Evolutionary conservation across 768 basidiomycete species (phyloP), one percentile per base, ranked within the genome.

Genomic region (Mycena rebaudengoi): DNA sequence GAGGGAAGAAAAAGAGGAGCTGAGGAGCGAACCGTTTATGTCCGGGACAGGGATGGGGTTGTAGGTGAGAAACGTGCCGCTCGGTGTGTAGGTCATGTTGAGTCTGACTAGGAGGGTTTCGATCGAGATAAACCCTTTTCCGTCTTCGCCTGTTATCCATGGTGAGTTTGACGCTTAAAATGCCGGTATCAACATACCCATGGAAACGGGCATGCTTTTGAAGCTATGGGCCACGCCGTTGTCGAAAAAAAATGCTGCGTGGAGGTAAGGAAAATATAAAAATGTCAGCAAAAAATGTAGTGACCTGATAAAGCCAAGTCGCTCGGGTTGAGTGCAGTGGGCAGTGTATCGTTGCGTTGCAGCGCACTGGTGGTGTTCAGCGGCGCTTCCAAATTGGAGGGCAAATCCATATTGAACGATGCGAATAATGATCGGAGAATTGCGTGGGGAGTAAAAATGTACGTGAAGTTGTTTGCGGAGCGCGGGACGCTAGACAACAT

Each of bases 361-460:
- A 76, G 40, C 16, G 67, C 65, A n/a, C 30, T 40, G 5, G 65
- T 70, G 26, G 66, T 41, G 59, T 75, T 70, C n/a, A 75, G 60
- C 10, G 77, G 70, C 16, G 50, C 40, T 18, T 70, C 70, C 14
- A 76, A 70, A 20, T 55, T 49, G 14, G 63, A 48, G 5, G 79
- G 79, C 25, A 78, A 71, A 21, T 71, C 70, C 66, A 74, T 71
- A 11, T 66, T 63, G 56, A 80, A 79, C 16, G 72, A 69, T 8
- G 69, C 65, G 59, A 82, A 81, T 16, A 83, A 66, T 0, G 53
- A 58, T 8, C 67, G 67, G 20, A 82, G 64, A 1, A 74, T 74
- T 37, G 69, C 69, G 14, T 76, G 73, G 8, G 79, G 79, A 14
- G 77, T 76, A 46, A 79, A 80, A 11, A 81, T 48, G 68, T 81